phyloP scores from a whole-genome alignment of 2,329 filamentous ascomycete species.

The Sporothrix luriei region DNA sequence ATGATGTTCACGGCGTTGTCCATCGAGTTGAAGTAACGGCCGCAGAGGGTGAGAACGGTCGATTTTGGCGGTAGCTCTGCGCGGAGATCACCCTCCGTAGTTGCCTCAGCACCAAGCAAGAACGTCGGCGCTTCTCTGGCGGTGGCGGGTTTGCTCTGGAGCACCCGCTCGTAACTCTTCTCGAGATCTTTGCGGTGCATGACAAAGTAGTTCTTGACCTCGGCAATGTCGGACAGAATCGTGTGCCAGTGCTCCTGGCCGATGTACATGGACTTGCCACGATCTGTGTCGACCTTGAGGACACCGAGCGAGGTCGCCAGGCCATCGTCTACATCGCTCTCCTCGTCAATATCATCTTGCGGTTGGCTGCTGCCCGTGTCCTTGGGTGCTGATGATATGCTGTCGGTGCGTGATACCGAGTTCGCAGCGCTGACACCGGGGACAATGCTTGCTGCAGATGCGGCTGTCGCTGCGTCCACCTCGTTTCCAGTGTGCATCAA shows the following conservation, averaged over 20 bases:
- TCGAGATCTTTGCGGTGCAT: conserved; percentile 88
- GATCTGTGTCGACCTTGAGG: conserved; percentile 76
- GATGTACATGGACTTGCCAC: conserved; percentile 77
- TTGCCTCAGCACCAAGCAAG: conserved; percentile 72
- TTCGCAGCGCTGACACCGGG: conserved; percentile 35
- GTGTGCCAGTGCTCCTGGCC: conserved; percentile 84
- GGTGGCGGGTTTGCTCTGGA: conserved; percentile 64
- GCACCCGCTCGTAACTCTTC: conserved; percentile 75
- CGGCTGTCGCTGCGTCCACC: conserved; percentile 45
- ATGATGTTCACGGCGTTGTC: conserved; percentile 72
- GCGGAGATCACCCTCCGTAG: conserved; percentile 75
- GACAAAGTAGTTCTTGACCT: conserved; percentile 89
- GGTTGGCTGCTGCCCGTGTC: conserved; percentile 36
- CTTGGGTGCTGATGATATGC: conserved; percentile 47
- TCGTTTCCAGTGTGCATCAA: conserved; percentile 84
- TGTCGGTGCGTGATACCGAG: conserved; percentile 48
- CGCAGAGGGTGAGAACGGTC: conserved; percentile 80
- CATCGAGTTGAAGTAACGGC: conserved; percentile 86
- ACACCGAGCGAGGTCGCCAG: conserved; percentile 75
- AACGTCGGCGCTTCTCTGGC: conserved; percentile 71
- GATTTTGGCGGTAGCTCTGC: conserved; percentile 78
- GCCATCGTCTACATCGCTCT: conserved; percentile 70
- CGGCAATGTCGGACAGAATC: conserved; percentile 78
- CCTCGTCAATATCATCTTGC: conserved; percentile 57
- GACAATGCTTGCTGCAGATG: conserved; percentile 38